Evolutionary conservation across 345 rosid species (phyloP), one percentile per base, ranked within the genome.

Genomic region (Geranium brycei): DNA sequence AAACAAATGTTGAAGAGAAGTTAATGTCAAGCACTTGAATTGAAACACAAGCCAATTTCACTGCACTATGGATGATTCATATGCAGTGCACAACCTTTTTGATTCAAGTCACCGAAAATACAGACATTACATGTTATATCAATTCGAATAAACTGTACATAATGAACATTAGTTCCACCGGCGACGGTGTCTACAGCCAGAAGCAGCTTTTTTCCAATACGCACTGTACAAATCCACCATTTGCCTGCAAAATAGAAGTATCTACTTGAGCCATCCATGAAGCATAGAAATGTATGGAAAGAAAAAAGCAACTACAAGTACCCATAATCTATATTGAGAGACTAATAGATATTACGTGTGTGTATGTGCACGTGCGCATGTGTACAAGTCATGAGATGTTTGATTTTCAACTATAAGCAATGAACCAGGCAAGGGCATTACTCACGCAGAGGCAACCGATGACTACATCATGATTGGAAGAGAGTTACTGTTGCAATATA

Each of bases 401-500:
- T 23, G 28, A 23, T 23, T 38, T 38, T 5, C 47, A 38, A 38
- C 11, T 38, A 38, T 10, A 38, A 38, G 47, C 47, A 38, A 38
- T 23, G 28, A 23, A 13, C 53, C 15, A 47, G 53, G 15, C 53
- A 8, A 47, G 53, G 10, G 53, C 53, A 3, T 47, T 6, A 13
- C 12, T 13, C 11, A 15, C 0, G 53, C 14, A 47, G 56, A 11
- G 32, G 61, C 19, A 31, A 51, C 72, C 66, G 8, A 57, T 23
- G 28, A 57, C 38, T 60, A 64, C 56, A 72, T 89, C 83, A 88
- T 31, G 92, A 83, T 76, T 85, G 91, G 78, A 93, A 90, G 71
- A 93, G 81, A 16, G 97, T 93, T 51, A 90, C 80, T 0, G 95
- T 93, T 56, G 99, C 92, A 74, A 90, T 88, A 70, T 85, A 82